Conservation (phyloP, 768 basidiomycete species). For the Steccherinum ochraceum region DNA sequence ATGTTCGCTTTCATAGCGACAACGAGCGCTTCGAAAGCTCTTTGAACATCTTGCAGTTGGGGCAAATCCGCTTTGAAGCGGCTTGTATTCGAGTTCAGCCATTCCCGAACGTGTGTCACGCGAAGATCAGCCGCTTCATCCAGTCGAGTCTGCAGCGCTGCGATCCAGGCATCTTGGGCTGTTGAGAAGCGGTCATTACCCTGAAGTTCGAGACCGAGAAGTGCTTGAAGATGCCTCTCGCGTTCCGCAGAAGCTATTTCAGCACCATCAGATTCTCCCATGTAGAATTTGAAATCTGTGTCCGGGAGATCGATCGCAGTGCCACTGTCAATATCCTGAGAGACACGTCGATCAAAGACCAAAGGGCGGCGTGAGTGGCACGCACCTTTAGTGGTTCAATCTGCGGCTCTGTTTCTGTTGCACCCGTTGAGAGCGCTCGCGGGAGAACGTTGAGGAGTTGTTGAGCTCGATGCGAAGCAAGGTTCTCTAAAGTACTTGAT, state of each 20-base stretch:
- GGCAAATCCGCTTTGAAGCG: slow-evolving; percentile 41
- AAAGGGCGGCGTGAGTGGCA: too few species aligned
- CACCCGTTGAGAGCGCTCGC: slow-evolving; percentile 43
- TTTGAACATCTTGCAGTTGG: slow-evolving; percentile 37
- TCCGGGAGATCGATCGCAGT: slow-evolving; percentile 31
- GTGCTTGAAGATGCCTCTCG: slow-evolving; percentile 18
- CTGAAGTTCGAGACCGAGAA: slow-evolving; percentile 9
- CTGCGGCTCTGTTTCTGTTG: slow-evolving; percentile 38
- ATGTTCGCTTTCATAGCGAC: slow-evolving; percentile 41
- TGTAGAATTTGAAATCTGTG: slow-evolving; percentile 30
- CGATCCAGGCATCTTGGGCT: slow-evolving; percentile 37
- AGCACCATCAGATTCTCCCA: too few species aligned
- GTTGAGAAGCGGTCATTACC: slow-evolving; percentile 23
- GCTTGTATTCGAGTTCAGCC: slow-evolving; percentile 43
- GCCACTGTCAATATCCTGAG: slow-evolving; percentile 50
- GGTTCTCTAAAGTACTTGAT: slow-evolving; percentile 18
- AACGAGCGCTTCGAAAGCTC: slow-evolving; percentile 34
- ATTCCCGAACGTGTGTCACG: slow-evolving; percentile 40
- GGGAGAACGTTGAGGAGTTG: slow-evolving; percentile 35
- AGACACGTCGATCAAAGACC: too few species aligned
- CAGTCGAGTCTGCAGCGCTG: slow-evolving; percentile 32
- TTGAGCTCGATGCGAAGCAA: slow-evolving; percentile 26
- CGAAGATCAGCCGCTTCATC: slow-evolving; percentile 34
- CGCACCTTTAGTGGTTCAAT: slow-evolving; percentile 45
- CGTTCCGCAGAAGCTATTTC: too few species aligned